phyloP scores from a whole-genome alignment of 2,329 filamentous ascomycete species.

The Cylindrodendrum hubeiense region DNA sequence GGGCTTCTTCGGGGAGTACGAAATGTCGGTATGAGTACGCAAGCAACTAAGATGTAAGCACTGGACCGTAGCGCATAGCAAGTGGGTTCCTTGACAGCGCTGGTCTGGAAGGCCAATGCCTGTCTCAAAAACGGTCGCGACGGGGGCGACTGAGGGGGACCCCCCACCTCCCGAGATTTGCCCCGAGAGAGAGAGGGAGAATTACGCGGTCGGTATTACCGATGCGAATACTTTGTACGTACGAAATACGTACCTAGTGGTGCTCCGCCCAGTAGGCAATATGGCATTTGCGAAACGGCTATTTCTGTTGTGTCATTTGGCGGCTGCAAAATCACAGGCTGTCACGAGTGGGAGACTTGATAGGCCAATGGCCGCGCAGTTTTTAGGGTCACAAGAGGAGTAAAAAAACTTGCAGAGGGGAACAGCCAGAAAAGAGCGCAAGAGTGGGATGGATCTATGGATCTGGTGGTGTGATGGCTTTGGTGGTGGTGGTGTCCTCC shows the following conservation, averaged over 20 bases:
- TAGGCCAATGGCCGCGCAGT: not conserved
- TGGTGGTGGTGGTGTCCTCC: not conserved
- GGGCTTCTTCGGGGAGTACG: not conserved
- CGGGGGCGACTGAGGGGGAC: not conserved
- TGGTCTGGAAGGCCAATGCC: not conserved
- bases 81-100: not conserved
- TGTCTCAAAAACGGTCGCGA: constrained; percentile 8
- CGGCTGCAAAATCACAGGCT: not conserved
- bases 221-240: not conserved
- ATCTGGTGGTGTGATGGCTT: not conserved
- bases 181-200: not conserved
- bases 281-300: not conserved
- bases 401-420: not conserved
- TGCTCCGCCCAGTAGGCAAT: not conserved
- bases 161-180: constrained; percentile 18
- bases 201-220: not conserved
- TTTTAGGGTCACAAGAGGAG: not conserved
- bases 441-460: not conserved
- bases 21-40: constrained; percentile 11
- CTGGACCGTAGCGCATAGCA: constrained; percentile 16
- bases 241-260: not conserved
- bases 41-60: constrained; percentile 13
- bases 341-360: not conserved
- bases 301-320: not conserved
- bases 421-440: not conserved